Percentiles rank a stretch among this genome's conserved stretches.
Evolutionary conservation across 495 filamentous ascomycete genomes (phyloP).

Genomic region (Penicillium egyptiacum): DNA sequence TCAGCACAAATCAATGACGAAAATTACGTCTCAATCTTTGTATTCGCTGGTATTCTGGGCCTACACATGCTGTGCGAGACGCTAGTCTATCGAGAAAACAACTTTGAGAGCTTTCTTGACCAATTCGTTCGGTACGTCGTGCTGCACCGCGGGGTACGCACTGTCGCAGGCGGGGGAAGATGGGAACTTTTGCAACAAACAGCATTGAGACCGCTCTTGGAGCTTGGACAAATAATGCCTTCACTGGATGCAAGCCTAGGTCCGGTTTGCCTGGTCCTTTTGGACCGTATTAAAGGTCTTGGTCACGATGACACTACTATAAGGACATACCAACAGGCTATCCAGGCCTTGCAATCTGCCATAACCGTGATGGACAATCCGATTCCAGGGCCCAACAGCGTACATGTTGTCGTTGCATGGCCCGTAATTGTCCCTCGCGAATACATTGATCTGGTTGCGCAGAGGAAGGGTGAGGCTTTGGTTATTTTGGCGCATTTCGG

Average conservation of each 20-base stretch:
- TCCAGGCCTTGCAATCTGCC: slow-evolving; percentile 14
- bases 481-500: slow-evolving; percentile 25
- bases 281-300: slow-evolving; percentile 3
- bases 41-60: slow-evolving; percentile 5
- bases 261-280: neutral
- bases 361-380: neutral
- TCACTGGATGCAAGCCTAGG: neutral
- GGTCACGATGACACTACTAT: slow-evolving; percentile 1
- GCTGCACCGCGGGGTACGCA: slow-evolving; percentile 1
- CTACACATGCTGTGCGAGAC: slow-evolving; percentile 10
- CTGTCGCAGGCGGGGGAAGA: neutral
- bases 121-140: neutral
- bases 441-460: slow-evolving; percentile 19
- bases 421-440: slow-evolving; percentile 11
- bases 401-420: slow-evolving; percentile 17
- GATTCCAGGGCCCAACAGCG: neutral
- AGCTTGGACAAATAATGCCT: neutral
- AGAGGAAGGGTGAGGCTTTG: slow-evolving; percentile 13
- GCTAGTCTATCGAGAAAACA: neutral
- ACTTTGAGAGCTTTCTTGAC: slow-evolving; percentile 7
- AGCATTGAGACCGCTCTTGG: slow-evolving; percentile 10
- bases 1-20: slow-evolving; percentile 4
- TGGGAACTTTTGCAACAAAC: slow-evolving; percentile 16
- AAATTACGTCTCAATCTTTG: neutral
- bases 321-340: slow-evolving; percentile 11